Base-by-base conservation (phyloP, 345 rosid species). In the Syzygium grande region DNA sequence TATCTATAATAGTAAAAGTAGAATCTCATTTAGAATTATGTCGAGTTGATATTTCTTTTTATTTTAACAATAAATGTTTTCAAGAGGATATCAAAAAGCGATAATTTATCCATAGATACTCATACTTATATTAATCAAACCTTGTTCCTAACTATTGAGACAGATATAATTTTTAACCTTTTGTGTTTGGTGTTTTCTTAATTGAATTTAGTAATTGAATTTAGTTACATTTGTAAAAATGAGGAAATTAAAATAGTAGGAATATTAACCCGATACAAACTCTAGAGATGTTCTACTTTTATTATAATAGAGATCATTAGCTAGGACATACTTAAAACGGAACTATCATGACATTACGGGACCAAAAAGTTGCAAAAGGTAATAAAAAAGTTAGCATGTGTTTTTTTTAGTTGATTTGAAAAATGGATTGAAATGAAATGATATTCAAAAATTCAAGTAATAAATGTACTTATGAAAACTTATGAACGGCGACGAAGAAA, bases 401-500 rank as follows among this genome's bases (percentile, higher is more conserved):
- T 29, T 29, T 14, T 25, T 27, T n/a, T 63, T 14, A 2, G 77
- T 63, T 16, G 34, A 30, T 4, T 19, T 30, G 34, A 22, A 68
- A 68, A 68, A 21, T 21, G 25, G 4, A 21, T 55, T 55, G 59
- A 55, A 55, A 22, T 21, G 11, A 21, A 22, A 30, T 4, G 10
- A 30, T 68, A 16, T 9, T 2, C 0, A 15, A 68, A 16, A 68
- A 68, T 68, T 17, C 5, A 17, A 6, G 41, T 21, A 19, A 65
- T 65, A 30, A 30, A 22, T 15, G 10, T 1, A 30, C 7, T 10
- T 4, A 68, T 17, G 38, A 15, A 17, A 68, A 30, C 16, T 16
- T 30, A 11, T 34, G 9, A 65, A 16, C 14, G 3, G 12, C 9
- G 17, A 0, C 9, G 5, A 9, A 68, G 9, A 0, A 65, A 0